Conservation (phyloP, 805 yeast species). For the Kuraishia cidri region DNA sequence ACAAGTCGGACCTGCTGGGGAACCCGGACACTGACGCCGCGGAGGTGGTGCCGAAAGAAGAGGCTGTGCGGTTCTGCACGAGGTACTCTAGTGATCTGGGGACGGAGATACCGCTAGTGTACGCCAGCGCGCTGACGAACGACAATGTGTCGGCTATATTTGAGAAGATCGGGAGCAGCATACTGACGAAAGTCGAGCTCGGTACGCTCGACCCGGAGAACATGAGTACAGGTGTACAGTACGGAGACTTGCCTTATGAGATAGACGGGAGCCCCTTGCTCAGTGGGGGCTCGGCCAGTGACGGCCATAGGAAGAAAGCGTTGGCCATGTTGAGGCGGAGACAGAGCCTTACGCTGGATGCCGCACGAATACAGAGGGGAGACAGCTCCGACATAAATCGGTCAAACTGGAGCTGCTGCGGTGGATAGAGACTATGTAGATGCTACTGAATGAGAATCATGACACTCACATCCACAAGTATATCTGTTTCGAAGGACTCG, state of each 20-base stretch:
- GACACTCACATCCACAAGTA: no score
- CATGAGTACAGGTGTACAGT: constrained; percentile 36
- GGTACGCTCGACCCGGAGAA: constrained; percentile 39
- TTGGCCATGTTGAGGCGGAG: no score
- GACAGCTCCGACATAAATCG: no score
- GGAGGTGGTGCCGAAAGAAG: constrained; percentile 20
- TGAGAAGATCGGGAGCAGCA: constrained; percentile 24
- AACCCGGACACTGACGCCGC: background rate
- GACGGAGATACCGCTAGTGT: constrained; percentile 25
- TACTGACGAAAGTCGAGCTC: constrained; percentile 35
- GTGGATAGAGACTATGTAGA: no score
- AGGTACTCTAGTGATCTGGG: constrained; percentile 13
- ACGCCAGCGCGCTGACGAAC: constrained; percentile 31
- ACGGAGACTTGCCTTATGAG: constrained; percentile 18
- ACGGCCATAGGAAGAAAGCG: no score
- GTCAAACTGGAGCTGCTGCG: no score
- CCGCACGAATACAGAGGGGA: no score
- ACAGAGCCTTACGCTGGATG: no score
- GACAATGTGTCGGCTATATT: constrained; percentile 31
- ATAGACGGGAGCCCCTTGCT: no score
- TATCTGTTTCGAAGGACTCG: no score
- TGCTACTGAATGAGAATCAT: no score
- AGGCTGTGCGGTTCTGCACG: constrained; percentile 21
- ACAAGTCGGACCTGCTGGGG: constrained; percentile 18
- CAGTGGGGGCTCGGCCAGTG: no score